Evolutionary conservation across 805 yeast species (phyloP), one percentile per base, ranked within the genome.

Genomic region (Monosporozyma yasuniensis): DNA sequence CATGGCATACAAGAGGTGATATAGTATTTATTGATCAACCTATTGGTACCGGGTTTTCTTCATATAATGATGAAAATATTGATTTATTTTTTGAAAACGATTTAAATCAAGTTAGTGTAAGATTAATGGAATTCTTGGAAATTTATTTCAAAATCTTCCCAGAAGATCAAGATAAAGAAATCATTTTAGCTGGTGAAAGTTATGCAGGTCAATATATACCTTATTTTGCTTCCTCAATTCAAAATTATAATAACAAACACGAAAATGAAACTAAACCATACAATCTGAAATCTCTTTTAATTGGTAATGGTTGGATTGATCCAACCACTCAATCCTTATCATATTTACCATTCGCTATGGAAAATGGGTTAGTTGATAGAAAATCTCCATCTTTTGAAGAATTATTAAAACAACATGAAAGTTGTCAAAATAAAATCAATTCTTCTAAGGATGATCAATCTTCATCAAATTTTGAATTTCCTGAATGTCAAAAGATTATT

Each of bases 171-270:
- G 57, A 59, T 5, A 81, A 83, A 52, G 84, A 87, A 27, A 70
- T 93, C 2, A 79, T 81, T 55, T 66, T 93, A 32, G 95, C 96
- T 0, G 99, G 99, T 28, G 99, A 93, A 70, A 86, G 96, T 56
- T 93, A 84, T 68, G 98, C 98, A 1, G 99, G 99, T 19, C 97
- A 93, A 64, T 93, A 88, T 63, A 85, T 93, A 48, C 98, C 99
- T 0, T 87, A 84, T 65, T 78, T 90, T 52, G 95, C 91, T 0
- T 71, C 77, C 37, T 80, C 78, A 1, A 72, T 91, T 4, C 57
- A 79, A 45, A 68, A 73, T 2, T 68, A 76, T 37, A 78, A 82
- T 59, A 25, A 18, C 16, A 32, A 43, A 10, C n/a, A 39, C 8
- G 23, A 46, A 11, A 21, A 19, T 4, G 39, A 42, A 1, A 8